Conservation (phyloP, 108 stramenopile species). For the Nitzschia sp. region DNA sequence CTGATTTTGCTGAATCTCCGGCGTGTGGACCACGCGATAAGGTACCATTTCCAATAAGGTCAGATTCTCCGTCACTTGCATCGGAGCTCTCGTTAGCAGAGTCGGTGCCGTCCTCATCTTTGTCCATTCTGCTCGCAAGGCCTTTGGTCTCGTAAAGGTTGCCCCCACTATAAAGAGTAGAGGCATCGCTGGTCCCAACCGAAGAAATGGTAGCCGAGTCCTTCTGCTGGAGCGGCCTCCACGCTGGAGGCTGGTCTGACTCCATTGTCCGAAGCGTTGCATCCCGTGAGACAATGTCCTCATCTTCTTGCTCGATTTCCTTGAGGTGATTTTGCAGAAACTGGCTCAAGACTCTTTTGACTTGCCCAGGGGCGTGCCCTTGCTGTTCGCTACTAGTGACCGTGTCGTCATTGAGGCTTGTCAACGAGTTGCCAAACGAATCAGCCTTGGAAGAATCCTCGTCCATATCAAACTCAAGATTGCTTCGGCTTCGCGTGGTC, state of each 20-base stretch:
- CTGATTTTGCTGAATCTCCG: too few relatives aligned
- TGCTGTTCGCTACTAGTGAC: background rate
- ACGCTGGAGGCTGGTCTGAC: background rate
- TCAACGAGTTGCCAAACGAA: background rate
- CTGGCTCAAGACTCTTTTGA: background rate
- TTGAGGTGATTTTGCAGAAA: conserved; percentile 3
- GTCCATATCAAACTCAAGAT: background rate
- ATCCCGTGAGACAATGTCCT: conserved; percentile 7
- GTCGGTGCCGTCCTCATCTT: too few relatives aligned
- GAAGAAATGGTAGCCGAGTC: background rate
- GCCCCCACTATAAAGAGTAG: background rate
- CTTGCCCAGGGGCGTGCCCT: background rate
- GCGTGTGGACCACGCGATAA: too few relatives aligned
- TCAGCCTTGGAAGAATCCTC: conserved; percentile 1
- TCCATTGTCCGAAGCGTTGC: background rate
- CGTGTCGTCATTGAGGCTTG: background rate
- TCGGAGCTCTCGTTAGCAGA: too few relatives aligned
- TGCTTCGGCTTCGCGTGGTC: background rate
- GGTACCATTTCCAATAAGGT: too few relatives aligned
- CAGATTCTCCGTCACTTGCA: too few relatives aligned
- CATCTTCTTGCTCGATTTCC: conserved; percentile 10
- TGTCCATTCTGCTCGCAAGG: too few relatives aligned
- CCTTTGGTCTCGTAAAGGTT: too few relatives aligned
- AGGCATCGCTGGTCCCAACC: background rate
- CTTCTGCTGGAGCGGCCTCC: background rate